A percentile compares a stretch with the other conserved stretches of the same genome.
Conservation (phyloP, 1,284 basidiomycete genomes). For the Rhizoctonia solani region DNA sequence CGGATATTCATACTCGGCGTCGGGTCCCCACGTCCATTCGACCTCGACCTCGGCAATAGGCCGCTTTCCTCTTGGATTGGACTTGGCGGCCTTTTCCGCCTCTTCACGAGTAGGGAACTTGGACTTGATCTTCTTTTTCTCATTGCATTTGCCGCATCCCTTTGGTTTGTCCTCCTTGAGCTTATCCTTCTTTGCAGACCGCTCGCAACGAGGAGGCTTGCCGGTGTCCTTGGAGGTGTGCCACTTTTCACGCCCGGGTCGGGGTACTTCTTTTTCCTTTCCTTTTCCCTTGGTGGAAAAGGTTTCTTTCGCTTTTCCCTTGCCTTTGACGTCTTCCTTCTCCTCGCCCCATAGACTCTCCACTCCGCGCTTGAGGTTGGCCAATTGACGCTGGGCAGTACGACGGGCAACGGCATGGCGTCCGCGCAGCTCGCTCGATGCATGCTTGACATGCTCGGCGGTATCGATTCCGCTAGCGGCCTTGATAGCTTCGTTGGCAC, state of each 20-base stretch:
- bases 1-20: conserved; percentile 14
- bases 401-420: conserved; percentile 2
- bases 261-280: not conserved
- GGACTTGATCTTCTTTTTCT: not conserved
- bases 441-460: not conserved
- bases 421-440: not conserved
- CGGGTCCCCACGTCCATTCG: conserved; percentile 3
- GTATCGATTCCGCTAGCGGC: not conserved
- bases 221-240: conserved; percentile 8
- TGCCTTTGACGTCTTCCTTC: not conserved
- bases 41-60: not conserved
- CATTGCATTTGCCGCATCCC: not conserved
- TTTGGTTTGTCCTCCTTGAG: not conserved
- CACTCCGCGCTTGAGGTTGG: conserved; percentile 11
- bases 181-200: not conserved
- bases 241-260: conserved; percentile 17
- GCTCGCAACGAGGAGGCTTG: not conserved
- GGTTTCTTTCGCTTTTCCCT: conserved; percentile 3
- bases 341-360: conserved; percentile 1
- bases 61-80: not conserved
- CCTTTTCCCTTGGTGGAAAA: conserved; percentile 12
- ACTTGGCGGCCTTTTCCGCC: not conserved
- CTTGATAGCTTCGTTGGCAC: not conserved
- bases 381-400: conserved; percentile 5
- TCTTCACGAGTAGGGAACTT: conserved; percentile 10